phyloP scores from a whole-genome alignment of 805 yeast species.

The Zygotorulaspora sp. region DNA sequence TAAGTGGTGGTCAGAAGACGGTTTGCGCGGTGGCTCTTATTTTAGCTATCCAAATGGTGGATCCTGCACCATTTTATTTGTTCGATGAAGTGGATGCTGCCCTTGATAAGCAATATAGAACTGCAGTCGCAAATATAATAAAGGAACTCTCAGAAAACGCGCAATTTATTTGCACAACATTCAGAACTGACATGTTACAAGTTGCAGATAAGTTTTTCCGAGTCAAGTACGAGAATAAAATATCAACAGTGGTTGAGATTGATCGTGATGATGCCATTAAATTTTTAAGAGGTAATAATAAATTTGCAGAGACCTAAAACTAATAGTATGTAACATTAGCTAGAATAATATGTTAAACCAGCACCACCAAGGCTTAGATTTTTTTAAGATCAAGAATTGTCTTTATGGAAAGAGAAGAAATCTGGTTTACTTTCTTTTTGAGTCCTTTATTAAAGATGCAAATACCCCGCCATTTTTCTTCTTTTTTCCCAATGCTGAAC shows the following conservation, averaged over 20 bases:
- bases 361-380: background rate
- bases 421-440: constrained; percentile 28
- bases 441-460: constrained; percentile 46
- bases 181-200: constrained; percentile 86
- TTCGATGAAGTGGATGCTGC: constrained; percentile 98
- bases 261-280: constrained; percentile 66
- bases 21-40: constrained; percentile 94
- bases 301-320: constrained; percentile 24
- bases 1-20: constrained; percentile 96
- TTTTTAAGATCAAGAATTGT: background rate
- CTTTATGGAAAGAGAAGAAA: background rate
- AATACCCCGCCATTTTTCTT: constrained; percentile 43
- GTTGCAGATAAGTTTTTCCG: constrained; percentile 86
- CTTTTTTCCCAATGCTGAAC: constrained; percentile 38
- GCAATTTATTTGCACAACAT: constrained; percentile 94
- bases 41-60: constrained; percentile 88
- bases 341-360: too few species aligned
- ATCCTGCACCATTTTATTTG: constrained; percentile 94
- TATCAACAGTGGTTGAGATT: constrained; percentile 72
- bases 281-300: constrained; percentile 64
- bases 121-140: constrained; percentile 77
- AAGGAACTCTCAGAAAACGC: constrained; percentile 60
- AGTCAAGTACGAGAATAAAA: constrained; percentile 76
- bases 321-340: constrained; percentile 5
- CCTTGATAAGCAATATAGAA: constrained; percentile 84